Percentiles rank a stretch among this genome's conserved stretches.
Conservation (phyloP, 2,329 filamentous ascomycete genomes). For the Incumbomyces delicatus region DNA sequence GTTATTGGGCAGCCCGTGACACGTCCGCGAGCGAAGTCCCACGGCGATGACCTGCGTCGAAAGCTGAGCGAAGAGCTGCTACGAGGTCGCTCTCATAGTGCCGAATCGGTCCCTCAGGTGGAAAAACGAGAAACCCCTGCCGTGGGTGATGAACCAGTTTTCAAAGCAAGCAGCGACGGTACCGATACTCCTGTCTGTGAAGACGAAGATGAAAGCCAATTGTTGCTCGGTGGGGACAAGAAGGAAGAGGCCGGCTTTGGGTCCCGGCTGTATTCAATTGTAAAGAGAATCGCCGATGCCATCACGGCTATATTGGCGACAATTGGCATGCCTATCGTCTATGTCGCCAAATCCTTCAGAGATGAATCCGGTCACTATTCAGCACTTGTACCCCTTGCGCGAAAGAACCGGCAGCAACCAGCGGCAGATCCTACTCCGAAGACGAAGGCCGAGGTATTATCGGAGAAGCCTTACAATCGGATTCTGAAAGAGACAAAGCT, state of each 20-base stretch:
- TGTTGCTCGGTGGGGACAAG: constrained; percentile 46
- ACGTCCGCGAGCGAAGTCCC: constrained; percentile 46
- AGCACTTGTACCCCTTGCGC: not conserved
- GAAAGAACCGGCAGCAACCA: constrained; percentile 1
- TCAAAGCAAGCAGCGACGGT: constrained; percentile 19
- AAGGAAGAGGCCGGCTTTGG: constrained; percentile 26
- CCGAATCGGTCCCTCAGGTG: constrained; percentile 28
- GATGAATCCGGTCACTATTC: constrained; percentile 56
- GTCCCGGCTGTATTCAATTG: constrained; percentile 29
- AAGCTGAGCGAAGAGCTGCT: constrained; percentile 26
- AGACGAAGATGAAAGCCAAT: constrained; percentile 56
- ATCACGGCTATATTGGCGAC: constrained; percentile 70
- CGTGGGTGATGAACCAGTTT: constrained; percentile 21
- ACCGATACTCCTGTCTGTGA: constrained; percentile 33
- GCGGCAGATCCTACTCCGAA: not conserved
- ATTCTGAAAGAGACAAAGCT: constrained; percentile 15
- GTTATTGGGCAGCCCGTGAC: constrained; percentile 53
- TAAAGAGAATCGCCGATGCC: constrained; percentile 59
- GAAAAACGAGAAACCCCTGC: constrained; percentile 24
- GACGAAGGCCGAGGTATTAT: not conserved
- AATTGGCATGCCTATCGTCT: constrained; percentile 68
- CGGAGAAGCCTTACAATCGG: constrained; percentile 13
- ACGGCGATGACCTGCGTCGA: constrained; percentile 35
- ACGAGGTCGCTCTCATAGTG: constrained; percentile 35
- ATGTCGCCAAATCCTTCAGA: constrained; percentile 73